phyloP scores from a whole-genome alignment of 768 basidiomycete genomes.

The Russula virescens region DNA sequence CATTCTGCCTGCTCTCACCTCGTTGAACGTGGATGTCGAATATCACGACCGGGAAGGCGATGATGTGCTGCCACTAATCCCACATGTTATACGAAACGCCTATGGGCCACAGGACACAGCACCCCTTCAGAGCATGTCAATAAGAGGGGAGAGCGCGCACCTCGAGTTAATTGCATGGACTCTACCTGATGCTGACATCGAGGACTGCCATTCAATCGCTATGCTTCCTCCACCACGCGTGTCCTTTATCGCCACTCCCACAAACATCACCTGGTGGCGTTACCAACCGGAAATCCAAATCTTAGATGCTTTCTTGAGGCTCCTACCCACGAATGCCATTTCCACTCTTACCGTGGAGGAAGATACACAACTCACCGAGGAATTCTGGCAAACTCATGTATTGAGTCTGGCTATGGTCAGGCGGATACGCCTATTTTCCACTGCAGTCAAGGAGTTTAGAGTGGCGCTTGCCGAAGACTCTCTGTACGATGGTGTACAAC shows the following conservation, averaged over 20 bases:
- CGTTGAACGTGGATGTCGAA: background rate
- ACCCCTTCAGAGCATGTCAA: constrained; percentile 8
- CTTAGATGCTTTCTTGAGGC: background rate
- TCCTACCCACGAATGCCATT: background rate
- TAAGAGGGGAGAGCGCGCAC: too few species aligned
- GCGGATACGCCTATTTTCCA: background rate
- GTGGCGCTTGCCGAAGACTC: background rate
- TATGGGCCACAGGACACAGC: background rate
- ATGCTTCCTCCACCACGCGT: too few species aligned
- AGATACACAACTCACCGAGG: background rate
- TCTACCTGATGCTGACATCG: background rate
- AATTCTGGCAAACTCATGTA: background rate
- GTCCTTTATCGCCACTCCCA: background rate
- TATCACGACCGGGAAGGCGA: background rate
- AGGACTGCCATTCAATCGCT: too few species aligned
- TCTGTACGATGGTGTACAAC: background rate
- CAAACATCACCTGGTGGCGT: background rate
- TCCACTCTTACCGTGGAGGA: background rate
- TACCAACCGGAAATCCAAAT: background rate
- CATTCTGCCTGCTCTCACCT: constrained; percentile 4
- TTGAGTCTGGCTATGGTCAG: background rate
- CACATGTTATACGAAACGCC: background rate
- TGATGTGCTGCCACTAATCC: background rate
- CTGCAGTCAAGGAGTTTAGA: background rate
- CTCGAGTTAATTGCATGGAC: background rate